Evolutionary conservation across 306 rosid species (phyloP).

Genomic region (Ormosia semicastrata): DNA sequence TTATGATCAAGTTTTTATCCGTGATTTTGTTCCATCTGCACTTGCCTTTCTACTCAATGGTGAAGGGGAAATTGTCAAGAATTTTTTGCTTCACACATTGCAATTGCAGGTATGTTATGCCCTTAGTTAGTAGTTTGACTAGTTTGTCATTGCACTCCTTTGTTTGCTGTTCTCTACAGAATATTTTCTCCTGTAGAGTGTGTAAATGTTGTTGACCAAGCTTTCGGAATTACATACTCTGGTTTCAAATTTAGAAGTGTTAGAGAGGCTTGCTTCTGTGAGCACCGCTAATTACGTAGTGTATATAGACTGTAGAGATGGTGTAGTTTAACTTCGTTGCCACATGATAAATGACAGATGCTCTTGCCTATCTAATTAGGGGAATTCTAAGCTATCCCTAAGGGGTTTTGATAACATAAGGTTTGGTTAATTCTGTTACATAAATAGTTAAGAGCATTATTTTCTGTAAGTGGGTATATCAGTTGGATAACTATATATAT

Average conservation of each 20-base stretch:
- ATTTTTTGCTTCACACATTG: constrained; percentile 84
- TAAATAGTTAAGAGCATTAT: not conserved
- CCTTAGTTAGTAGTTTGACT: not conserved
- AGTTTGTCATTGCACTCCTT: not conserved
- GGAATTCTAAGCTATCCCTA: not conserved
- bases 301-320: not conserved
- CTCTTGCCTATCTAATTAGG: not conserved
- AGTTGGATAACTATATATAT: no score
- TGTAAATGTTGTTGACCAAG: not conserved
- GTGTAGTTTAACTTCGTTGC: not conserved
- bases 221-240: not conserved
- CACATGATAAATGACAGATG: not conserved
- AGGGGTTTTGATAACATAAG: not conserved
- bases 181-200: not conserved
- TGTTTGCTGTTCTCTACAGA: not conserved
- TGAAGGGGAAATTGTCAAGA: constrained; percentile 81
- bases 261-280: not conserved
- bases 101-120: constrained; percentile 68
- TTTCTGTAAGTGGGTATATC: not conserved
- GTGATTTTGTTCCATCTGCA: constrained; percentile 86
- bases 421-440: not conserved
- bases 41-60: constrained; percentile 90
- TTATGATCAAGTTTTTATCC: constrained; percentile 88
- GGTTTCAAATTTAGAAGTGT: not conserved
- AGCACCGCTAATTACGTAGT: not conserved